Evolutionary conservation across 352 stramenopile genomes (phyloP), one percentile per base, ranked within the genome.

Genomic region (Pythium phragmitis): DNA sequence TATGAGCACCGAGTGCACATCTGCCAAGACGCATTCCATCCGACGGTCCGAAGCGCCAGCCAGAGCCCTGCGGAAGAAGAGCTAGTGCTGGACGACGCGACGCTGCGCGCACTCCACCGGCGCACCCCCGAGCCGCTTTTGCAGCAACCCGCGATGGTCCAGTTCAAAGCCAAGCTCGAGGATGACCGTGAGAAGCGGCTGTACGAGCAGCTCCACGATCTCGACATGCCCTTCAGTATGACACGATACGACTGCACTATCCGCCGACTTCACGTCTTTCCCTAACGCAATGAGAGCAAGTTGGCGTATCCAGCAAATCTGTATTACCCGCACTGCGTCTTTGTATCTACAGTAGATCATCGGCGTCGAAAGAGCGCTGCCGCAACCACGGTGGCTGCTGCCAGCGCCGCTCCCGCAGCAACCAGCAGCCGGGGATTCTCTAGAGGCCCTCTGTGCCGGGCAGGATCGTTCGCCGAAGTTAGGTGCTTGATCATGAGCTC

Each of bases 401-500:
- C 47, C 46, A 60, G 55, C 4, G 45, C 63, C 5, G 49, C 58
- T 12, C 42, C 58, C 17, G 59, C 33, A 7, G 62, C 42, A 7
- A 47, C 54, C 26, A 61, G 19, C 17, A 63, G 1, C 14, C 41
- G 46, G 14, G 33, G 41, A 33, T 62, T 69, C 6, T 69, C 46
- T 1, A 60, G 16, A 2, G 23, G 42, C 16, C 56, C 46, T 4
- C 11, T 28, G 50, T 55, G 8, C 16, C 46, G 13, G 7, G 39
- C 13, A 14, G 23, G 19, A 11, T 63, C 46, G 17, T 63, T 55
- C 2, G 23, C 30, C 19, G 11, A 21, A 13, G 50, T 34, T 0
- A 96, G 62, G 53, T 91, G 73, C 64, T 96, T 96, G 65, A 95
- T 91, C 83, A 96, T 93, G 33, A 92, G 65, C 53, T 94, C 88